A percentile compares a stretch with the other conserved stretches of the same genome.
Conservation (phyloP, 2,329 filamentous ascomycete genomes). For the Colletotrichum viniferum region DNA sequence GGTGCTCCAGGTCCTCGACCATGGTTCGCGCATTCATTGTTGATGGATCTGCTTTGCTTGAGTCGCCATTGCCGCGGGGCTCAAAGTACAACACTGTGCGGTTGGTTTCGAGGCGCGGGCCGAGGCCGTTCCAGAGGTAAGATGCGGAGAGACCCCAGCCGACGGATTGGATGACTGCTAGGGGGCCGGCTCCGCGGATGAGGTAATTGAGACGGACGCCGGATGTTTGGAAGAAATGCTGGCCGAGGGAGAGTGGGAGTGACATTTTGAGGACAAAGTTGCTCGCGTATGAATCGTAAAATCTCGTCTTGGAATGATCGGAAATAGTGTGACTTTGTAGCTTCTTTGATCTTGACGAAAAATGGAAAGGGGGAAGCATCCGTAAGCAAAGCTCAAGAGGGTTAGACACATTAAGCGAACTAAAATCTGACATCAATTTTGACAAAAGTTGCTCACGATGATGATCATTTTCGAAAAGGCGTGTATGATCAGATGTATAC, state of each 20-base stretch:
- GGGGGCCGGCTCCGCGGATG: background rate
- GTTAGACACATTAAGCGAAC: too few species aligned
- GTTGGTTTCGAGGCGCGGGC: background rate
- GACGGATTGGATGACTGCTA: background rate
- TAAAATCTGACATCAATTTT: too few species aligned
- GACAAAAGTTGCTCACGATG: too few species aligned
- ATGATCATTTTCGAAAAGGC: too few species aligned
- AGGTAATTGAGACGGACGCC: background rate
- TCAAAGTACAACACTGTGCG: background rate
- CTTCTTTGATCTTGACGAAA: too few species aligned
- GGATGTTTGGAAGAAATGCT: fast-evolving
- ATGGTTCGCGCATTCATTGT: background rate
- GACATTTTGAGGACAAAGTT: background rate
- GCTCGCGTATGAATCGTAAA: too few species aligned
- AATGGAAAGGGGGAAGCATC: too few species aligned
- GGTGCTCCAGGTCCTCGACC: background rate
- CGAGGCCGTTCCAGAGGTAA: background rate
- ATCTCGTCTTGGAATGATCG: too few species aligned
- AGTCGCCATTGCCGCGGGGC: background rate
- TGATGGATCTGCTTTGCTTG: background rate
- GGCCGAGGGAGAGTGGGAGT: background rate
- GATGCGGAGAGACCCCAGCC: background rate
- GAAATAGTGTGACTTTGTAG: too few species aligned
- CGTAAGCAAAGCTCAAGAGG: too few species aligned
- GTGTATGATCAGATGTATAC: too few species aligned